Conservation (phyloP, 208 protist genomes). For the Leptomonas seymouri region DNA sequence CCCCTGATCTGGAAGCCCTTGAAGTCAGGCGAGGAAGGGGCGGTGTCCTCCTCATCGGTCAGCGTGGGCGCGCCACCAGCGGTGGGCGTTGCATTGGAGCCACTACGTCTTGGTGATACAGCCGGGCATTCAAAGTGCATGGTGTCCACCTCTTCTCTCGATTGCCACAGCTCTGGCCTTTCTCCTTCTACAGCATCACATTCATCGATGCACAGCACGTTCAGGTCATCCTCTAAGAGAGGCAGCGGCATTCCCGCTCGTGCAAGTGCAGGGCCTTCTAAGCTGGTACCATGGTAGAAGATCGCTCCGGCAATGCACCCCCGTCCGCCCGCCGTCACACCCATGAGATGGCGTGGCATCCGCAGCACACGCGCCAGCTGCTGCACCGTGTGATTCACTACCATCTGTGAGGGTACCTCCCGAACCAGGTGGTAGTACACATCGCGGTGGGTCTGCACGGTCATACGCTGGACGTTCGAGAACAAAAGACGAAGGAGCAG, state of each 20-base stretch:
- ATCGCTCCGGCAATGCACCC: constrained; percentile 67
- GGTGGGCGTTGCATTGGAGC: no score
- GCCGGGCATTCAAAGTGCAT: no score
- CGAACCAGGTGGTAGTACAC: constrained; percentile 83
- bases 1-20: constrained; percentile 33
- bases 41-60: background rate
- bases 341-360: constrained; percentile 63
- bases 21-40: background rate
- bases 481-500: constrained; percentile 57
- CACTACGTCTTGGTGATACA: no score
- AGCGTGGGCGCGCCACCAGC: no score
- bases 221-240: constrained; percentile 20
- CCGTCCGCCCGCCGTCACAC: constrained; percentile 69
- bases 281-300: constrained; percentile 40
- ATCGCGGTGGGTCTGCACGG: constrained; percentile 76
- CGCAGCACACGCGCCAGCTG: constrained; percentile 47
- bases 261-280: constrained; percentile 9
- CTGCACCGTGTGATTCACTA: constrained; percentile 54
- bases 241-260: constrained; percentile 33
- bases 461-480: constrained; percentile 37
- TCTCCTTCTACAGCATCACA: background rate
- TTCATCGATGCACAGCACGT: background rate
- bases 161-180: no score
- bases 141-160: background rate
- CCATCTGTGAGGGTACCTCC: constrained; percentile 50